Base-by-base conservation (phyloP, 176 grass and related monocot species). In the Canna indica region DNA sequence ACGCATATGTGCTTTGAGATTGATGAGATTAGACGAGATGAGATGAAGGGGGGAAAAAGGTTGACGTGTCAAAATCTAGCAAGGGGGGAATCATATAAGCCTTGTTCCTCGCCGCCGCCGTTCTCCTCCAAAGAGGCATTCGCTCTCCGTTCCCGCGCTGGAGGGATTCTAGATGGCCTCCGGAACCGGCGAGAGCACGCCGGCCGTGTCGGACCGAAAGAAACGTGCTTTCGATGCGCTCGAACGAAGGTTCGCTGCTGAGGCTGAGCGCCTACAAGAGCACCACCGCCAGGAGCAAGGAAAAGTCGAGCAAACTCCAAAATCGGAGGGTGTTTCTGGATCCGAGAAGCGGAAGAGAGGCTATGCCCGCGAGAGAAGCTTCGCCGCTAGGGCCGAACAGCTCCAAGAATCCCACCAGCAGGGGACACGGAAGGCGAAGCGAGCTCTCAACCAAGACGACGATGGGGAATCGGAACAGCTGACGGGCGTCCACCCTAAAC, bases 161-260 rank as follows among this genome's bases (percentile, higher is more conserved):
- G 18, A 20, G 3, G 20, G 8, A 5, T 1, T 12, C 31, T 30
- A n/a, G 29, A 70, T 60, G 24, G 29, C 48, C 17, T 32, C 69
- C 10, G 14, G 20, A n/a, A 3, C 67, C 11, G 3, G 14, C n/a
- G 47, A 24, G 22, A 38, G 67, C 62, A 70, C 75, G 74, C 75
- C 81, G 5, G 47, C 45, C 50, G 67, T 81, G 24, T 91, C 81
- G 7, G 81, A 87, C 63, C 68, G 79, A 68, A 91, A 84, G 69
- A 91, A 87, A 63, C 72, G 41, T 8, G 86, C 79, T 3, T 76
- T 91, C 22, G 84, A 84, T 64, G 69, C 81, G 22, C 82, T 91
- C 58, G 62, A 86, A 41, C 78, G 81, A 60, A 48, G 70, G 15
- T 76, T 74, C 68, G 81, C 78, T 54, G 68, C 64, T 68, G 75